These are phyloP conservation scores for Penicillium expansum DNA, from an alignment of 2,329 filamentous ascomycete species.

Conservation along the genomic window DNA sequence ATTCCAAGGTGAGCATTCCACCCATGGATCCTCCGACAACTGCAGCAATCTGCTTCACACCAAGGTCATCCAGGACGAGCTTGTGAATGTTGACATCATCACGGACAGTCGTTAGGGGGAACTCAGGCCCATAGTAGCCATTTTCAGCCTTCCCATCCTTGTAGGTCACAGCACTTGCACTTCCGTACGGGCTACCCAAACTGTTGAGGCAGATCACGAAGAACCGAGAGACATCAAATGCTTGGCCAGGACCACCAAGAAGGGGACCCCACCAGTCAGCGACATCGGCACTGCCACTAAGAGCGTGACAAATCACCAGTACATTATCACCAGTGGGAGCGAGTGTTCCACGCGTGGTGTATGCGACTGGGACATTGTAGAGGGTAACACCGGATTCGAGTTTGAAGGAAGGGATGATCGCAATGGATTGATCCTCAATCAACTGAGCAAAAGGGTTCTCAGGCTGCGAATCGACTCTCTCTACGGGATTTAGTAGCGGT, in stretches of 20 bases:
- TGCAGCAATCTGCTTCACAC: slow-evolving; percentile 53
- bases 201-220: slow-evolving; percentile 56
- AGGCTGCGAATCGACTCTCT: slow-evolving; percentile 61
- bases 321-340: slow-evolving; percentile 59
- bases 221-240: slow-evolving; percentile 54
- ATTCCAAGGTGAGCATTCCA: slow-evolving; percentile 58
- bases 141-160: slow-evolving; percentile 75
- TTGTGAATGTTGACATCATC: slow-evolving; percentile 80
- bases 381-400: slow-evolving; percentile 89
- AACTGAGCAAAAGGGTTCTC: slow-evolving; percentile 88
- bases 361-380: slow-evolving; percentile 67
- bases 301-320: slow-evolving; percentile 59
- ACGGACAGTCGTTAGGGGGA: slow-evolving; percentile 88
- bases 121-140: slow-evolving; percentile 88
- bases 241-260: slow-evolving; percentile 52
- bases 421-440: slow-evolving; percentile 85
- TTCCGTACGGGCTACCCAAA: slow-evolving; percentile 55
- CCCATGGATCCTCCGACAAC: slow-evolving; percentile 60
- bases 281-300: slow-evolving; percentile 56
- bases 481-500: slow-evolving; percentile 56
- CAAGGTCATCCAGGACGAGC: slow-evolving; percentile 53
- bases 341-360: slow-evolving; percentile 61
- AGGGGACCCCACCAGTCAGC: slow-evolving; percentile 58
- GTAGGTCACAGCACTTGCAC: slow-evolving; percentile 63
- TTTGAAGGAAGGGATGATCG: slow-evolving; percentile 81